These are phyloP conservation scores for Euphrasia confusa DNA, from an alignment of 257 asterid species.

Conservation along the genomic window DNA sequence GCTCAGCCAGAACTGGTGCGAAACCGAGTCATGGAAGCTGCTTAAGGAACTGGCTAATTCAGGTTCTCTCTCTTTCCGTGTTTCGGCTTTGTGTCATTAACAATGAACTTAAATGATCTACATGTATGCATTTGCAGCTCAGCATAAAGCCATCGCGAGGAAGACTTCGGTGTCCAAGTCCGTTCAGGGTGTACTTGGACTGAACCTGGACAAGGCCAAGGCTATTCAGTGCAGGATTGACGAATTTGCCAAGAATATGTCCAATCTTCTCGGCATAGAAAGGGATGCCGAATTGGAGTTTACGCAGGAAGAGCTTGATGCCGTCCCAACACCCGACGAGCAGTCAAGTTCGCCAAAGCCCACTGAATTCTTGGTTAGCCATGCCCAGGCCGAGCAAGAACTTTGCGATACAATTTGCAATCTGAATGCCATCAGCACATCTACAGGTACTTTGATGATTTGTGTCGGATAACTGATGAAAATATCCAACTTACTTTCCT, in stretches of 20 bases:
- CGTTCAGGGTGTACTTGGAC: conserved; percentile 57
- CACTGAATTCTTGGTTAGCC: conserved; percentile 83
- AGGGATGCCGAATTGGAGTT: conserved; percentile 89
- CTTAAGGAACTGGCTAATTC: conserved; percentile 82
- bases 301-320: conserved; percentile 90
- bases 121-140: conserved; percentile 49
- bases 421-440: conserved; percentile 80
- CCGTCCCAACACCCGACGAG: conserved; percentile 75
- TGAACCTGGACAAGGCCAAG: conserved; percentile 60
- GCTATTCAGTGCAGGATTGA: conserved; percentile 70
- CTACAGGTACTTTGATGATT: conserved; percentile 45
- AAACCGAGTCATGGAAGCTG: conserved; percentile 82
- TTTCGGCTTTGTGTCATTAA: not conserved
- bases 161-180: conserved; percentile 46
- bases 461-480: conserved; percentile 10
- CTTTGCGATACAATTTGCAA: conserved; percentile 95
- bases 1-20: conserved; percentile 59
- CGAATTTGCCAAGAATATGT: conserved; percentile 61
- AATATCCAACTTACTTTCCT: not conserved
- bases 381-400: conserved; percentile 87
- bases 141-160: conserved; percentile 90
- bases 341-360: conserved; percentile 52
- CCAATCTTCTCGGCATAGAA: conserved; percentile 73
- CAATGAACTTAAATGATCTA: not conserved
- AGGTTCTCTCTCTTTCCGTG: conserved; percentile 32